A percentile compares a stretch with the other conserved stretches of the same genome.
Conservation (phyloP, 2,329 filamentous ascomycete species). For the Trichoderma endophyticum region DNA sequence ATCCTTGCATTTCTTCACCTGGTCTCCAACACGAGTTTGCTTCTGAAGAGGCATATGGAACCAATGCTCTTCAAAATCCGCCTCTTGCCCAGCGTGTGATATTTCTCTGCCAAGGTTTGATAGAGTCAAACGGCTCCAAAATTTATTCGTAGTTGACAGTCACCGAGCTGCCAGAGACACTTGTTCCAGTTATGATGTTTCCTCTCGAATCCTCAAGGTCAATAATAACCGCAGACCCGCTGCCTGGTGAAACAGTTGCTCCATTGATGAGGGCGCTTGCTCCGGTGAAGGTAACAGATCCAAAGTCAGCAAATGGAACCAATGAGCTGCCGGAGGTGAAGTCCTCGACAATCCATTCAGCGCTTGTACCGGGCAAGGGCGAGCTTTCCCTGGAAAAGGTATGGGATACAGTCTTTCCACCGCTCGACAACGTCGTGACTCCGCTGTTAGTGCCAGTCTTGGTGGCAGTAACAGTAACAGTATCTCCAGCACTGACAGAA, state of each 20-base stretch:
- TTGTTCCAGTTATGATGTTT: background rate
- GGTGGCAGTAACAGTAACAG: background rate
- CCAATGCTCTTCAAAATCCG: background rate
- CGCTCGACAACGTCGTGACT: background rate
- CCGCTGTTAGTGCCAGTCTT: background rate
- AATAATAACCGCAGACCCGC: background rate
- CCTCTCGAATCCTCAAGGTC: background rate
- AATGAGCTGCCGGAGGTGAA: background rate
- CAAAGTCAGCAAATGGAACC: background rate
- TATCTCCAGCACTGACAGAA: background rate
- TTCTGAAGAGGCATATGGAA: background rate
- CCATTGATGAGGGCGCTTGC: background rate
- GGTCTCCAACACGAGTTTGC: background rate
- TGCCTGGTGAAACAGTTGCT: background rate
- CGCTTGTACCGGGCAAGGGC: background rate
- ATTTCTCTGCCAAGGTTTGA: background rate
- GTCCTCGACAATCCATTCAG: background rate
- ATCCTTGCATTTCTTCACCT: background rate
- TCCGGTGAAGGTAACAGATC: constrained; percentile 3
- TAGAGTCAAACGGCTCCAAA: background rate
- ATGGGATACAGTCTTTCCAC: background rate
- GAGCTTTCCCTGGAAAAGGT: background rate
- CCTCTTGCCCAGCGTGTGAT: background rate
- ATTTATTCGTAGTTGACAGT: background rate
- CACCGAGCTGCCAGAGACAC: background rate